phyloP scores from a whole-genome alignment of 208 protist genomes.

The Spongospora subterranea region DNA sequence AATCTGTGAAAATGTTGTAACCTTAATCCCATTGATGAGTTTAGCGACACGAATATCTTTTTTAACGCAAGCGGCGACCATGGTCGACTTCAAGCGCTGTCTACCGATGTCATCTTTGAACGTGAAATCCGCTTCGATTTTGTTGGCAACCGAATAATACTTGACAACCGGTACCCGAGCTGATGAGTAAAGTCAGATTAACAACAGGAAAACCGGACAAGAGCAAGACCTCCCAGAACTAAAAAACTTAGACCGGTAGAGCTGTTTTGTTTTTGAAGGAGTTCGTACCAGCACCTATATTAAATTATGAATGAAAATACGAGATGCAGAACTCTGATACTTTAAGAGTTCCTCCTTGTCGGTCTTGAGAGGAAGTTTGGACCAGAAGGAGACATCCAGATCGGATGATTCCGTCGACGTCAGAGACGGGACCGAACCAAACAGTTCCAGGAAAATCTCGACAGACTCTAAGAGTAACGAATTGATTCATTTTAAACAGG shows the following conservation, averaged over 20 bases:
- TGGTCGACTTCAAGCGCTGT: background rate
- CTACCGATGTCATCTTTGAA: background rate
- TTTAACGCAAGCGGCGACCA: background rate
- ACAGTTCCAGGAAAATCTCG: too few relatives aligned
- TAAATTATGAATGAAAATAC: background rate
- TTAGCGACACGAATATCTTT: slow-evolving; percentile 1
- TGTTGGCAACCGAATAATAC: background rate
- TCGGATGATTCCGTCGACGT: background rate
- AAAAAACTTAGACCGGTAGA: too few relatives aligned
- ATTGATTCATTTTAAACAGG: too few relatives aligned
- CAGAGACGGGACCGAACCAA: slow-evolving; percentile 1
- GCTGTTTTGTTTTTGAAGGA: background rate
- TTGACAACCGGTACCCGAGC: slow-evolving; percentile 49
- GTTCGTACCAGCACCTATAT: background rate
- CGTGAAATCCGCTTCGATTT: slow-evolving; percentile 36
- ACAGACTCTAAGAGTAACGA: too few relatives aligned
- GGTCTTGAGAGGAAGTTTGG: background rate
- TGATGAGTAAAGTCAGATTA: background rate
- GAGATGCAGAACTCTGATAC: background rate
- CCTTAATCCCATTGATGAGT: background rate
- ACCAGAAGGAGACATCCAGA: background rate
- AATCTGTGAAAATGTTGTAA: too few relatives aligned
- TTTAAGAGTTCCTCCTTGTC: background rate
- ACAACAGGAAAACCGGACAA: background rate
- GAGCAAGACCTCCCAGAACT: background rate